These are phyloP conservation scores for Lipomyces yamanashiensis DNA, from an alignment of 805 yeast genomes.

Conservation along the genomic window DNA sequence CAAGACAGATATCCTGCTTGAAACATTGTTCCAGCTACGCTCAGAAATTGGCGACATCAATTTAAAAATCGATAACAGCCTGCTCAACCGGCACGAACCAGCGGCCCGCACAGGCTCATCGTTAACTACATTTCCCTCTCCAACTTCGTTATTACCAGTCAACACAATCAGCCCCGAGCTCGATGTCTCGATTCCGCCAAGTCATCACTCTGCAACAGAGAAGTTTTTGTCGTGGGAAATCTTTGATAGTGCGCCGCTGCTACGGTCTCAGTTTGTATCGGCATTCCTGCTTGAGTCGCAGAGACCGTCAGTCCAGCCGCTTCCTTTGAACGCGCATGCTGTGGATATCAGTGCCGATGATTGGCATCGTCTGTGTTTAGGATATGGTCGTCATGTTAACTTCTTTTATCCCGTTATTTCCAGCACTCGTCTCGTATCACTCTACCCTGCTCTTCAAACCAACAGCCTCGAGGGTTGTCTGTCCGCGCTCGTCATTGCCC, in stretches of 20 bases:
- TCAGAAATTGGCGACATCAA: not conserved
- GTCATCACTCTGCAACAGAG: slow-evolving; percentile 3
- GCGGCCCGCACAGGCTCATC: not conserved
- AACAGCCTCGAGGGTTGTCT: not conserved
- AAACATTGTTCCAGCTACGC: not conserved
- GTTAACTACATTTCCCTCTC: not conserved
- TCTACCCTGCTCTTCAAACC: not conserved
- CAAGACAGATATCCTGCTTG: not conserved
- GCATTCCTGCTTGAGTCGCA: not conserved
- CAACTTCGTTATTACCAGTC: not conserved
- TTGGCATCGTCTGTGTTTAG: not conserved
- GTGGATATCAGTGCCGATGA: not conserved
- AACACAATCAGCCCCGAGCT: not conserved
- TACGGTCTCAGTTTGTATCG: not conserved
- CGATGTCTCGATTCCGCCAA: not conserved
- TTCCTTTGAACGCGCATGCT: not conserved
- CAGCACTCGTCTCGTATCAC: not conserved
- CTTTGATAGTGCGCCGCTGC: not conserved
- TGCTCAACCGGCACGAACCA: not conserved
- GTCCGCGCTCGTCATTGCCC: not conserved
- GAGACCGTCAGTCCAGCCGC: not conserved
- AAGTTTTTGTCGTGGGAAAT: slow-evolving; percentile 1
- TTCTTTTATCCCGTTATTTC: not conserved
- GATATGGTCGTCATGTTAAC: not conserved
- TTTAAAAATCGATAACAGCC: not conserved